Percentiles rank a stretch among this genome's conserved stretches.
Conservation (phyloP, 2,329 filamentous ascomycete species). For the Tympanopsis confertula region DNA sequence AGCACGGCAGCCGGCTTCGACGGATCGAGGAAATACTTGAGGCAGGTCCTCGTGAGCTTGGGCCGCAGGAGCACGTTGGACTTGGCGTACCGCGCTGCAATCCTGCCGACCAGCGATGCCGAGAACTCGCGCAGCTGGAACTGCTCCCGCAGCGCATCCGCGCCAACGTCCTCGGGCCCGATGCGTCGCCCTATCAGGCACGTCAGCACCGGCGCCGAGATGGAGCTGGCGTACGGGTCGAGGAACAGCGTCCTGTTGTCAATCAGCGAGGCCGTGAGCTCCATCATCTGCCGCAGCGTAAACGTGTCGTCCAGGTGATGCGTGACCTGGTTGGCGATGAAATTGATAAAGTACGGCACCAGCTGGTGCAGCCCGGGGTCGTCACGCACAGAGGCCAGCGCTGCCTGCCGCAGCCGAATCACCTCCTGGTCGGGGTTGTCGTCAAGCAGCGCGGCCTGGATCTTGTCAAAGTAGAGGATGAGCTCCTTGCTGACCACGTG, state of each 20-base stretch:
- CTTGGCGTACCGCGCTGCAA: slow-evolving; percentile 70
- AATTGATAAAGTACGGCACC: slow-evolving; percentile 91
- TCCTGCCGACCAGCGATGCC: slow-evolving; percentile 67
- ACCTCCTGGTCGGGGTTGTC: slow-evolving; percentile 73
- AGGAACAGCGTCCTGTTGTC: slow-evolving; percentile 70
- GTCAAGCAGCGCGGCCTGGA: slow-evolving; percentile 78
- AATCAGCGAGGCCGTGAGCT: slow-evolving; percentile 72
- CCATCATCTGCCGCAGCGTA: slow-evolving; percentile 82
- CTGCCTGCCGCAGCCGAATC: slow-evolving; percentile 64
- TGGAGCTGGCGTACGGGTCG: slow-evolving; percentile 46
- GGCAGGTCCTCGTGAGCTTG: slow-evolving; percentile 80
- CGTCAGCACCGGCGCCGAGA: slow-evolving; percentile 81
- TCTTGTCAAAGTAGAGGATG: slow-evolving; percentile 92
- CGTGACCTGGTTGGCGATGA: slow-evolving; percentile 89
- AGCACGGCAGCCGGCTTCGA: slow-evolving; percentile 72
- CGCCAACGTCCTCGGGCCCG: slow-evolving; percentile 50
- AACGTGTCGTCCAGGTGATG: slow-evolving; percentile 87
- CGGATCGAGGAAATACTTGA: slow-evolving; percentile 84
- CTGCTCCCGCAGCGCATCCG: slow-evolving; percentile 46
- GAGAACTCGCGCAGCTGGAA: slow-evolving; percentile 77
- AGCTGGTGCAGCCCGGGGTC: slow-evolving; percentile 93
- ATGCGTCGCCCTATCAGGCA: slow-evolving; percentile 66
- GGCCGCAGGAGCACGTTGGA: slow-evolving; percentile 75
- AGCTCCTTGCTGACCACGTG: slow-evolving; percentile 93
- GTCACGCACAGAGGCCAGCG: slow-evolving; percentile 71